Percentiles rank a stretch among this genome's conserved stretches.
Evolutionary conservation across 305 asterid species (phyloP).

Genomic region (Fraxinus sp.): DNA sequence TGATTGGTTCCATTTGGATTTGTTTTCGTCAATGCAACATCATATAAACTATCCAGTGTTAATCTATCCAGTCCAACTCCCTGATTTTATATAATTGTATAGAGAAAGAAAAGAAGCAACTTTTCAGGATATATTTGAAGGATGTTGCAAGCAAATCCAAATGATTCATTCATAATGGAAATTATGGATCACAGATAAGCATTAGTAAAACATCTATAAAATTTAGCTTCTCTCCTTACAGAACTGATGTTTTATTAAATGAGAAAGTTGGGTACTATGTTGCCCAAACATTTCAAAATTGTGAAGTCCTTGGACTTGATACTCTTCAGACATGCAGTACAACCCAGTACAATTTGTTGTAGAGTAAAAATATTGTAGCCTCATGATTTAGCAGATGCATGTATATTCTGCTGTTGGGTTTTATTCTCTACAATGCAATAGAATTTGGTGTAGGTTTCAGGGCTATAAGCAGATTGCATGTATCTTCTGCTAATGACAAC

Average conservation of each 20-base stretch:
- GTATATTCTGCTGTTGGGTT: not conserved
- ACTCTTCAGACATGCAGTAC: not conserved
- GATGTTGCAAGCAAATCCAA: not conserved
- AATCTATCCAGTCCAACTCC: conserved; percentile 57
- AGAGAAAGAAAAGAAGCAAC: conserved; percentile 6
- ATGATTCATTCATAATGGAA: not conserved
- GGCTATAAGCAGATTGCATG: not conserved
- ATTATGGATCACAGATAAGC: not conserved
- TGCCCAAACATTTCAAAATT: not conserved
- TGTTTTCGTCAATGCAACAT: conserved; percentile 38
- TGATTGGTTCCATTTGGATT: conserved; percentile 32
- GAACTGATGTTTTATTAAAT: not conserved
- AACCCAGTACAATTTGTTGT: not conserved
- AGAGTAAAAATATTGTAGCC: not conserved
- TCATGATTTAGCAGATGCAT: not conserved
- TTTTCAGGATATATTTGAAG: not conserved
- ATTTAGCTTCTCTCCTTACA: not conserved
- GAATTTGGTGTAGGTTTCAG: not conserved
- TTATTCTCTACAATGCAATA: not conserved
- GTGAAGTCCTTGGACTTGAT: not conserved
- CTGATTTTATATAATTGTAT: conserved; percentile 32
- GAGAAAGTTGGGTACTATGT: not conserved
- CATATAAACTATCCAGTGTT: conserved; percentile 58
- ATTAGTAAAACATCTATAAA: not conserved
- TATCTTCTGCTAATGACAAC: not conserved